A percentile compares a stretch with the other conserved stretches of the same genome.
Conservation (phyloP, 768 basidiomycete genomes). For the Omphalotus guepiniiformis region DNA sequence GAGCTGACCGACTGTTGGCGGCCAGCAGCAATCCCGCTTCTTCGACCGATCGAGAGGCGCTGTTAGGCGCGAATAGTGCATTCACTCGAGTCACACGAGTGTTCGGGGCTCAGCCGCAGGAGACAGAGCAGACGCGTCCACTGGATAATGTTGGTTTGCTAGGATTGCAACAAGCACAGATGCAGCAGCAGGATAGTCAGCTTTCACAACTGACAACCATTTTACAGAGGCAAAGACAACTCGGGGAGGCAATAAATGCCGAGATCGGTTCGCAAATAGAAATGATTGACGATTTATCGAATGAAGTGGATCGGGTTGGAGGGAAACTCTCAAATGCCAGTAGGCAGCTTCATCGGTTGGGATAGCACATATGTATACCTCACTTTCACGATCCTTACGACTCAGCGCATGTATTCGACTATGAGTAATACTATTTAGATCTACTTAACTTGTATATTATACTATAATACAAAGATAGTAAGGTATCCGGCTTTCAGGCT, state of each 20-base stretch:
- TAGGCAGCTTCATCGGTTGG: constrained; percentile 77
- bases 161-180: constrained; percentile 73
- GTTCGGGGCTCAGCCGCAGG: constrained; percentile 72
- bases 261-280: constrained; percentile 86
- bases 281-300: constrained; percentile 72
- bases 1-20: constrained; percentile 22
- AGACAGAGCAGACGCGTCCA: constrained; percentile 84
- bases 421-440: background rate
- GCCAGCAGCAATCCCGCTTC: constrained; percentile 39
- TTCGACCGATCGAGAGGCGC: constrained; percentile 59
- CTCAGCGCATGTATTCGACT: constrained; percentile 2
- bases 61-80: constrained; percentile 42
- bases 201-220: constrained; percentile 78
- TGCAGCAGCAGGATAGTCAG: constrained; percentile 81
- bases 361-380: constrained; percentile 28
- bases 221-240: constrained; percentile 76
- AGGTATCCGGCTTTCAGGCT: background rate
- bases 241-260: constrained; percentile 80
- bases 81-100: constrained; percentile 61
- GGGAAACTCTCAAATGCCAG: constrained; percentile 76
- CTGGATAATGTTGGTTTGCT: constrained; percentile 81
- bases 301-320: constrained; percentile 74
- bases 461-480: constrained; percentile 6
- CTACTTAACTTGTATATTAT: background rate
- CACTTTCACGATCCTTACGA: constrained; percentile 7